Conservation (phyloP, 768 basidiomycete species). For the Leccinellum rugosiceps region DNA sequence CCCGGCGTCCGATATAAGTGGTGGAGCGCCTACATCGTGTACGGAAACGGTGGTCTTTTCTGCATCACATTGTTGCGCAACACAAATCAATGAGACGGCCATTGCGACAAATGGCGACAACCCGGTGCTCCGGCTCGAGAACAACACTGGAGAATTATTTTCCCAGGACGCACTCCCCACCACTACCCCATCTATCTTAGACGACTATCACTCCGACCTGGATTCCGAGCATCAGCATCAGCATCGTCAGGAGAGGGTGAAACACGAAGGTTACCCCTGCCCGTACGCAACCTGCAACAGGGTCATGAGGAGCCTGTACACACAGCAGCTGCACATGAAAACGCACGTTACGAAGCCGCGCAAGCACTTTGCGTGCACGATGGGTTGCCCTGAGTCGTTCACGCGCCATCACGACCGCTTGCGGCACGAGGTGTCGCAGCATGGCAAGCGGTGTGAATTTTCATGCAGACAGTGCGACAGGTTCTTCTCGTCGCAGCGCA, state of each 20-base stretch:
- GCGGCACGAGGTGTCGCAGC: slow-evolving; percentile 1
- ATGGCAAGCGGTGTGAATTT: slow-evolving; percentile 4
- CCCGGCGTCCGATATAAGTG: neutral
- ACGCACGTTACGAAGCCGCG: neutral
- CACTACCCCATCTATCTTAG: neutral
- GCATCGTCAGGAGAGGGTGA: neutral
- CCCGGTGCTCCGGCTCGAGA: too few relatives aligned
- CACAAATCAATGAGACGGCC: neutral
- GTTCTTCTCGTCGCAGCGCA: slow-evolving; percentile 3
- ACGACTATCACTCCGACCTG: neutral
- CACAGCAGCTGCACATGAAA: neutral
- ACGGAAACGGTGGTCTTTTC: neutral
- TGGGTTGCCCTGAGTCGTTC: slow-evolving; percentile 2
- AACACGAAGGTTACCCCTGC: neutral
- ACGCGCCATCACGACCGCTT: slow-evolving; percentile 1
- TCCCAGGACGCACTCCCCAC: neutral
- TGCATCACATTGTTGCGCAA: neutral
- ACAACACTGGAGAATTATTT: neutral
- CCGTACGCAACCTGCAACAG: neutral
- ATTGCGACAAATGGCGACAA: neutral
- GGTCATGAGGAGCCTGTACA: neutral
- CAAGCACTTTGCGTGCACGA: neutral
- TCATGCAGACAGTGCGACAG: slow-evolving; percentile 1
- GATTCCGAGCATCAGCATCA: too few relatives aligned
- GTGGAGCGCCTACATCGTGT: neutral